Evolutionary conservation across 208 protist genomes (phyloP), one percentile per base, ranked within the genome.

Genomic region (Acanthamoeba castellanii): DNA sequence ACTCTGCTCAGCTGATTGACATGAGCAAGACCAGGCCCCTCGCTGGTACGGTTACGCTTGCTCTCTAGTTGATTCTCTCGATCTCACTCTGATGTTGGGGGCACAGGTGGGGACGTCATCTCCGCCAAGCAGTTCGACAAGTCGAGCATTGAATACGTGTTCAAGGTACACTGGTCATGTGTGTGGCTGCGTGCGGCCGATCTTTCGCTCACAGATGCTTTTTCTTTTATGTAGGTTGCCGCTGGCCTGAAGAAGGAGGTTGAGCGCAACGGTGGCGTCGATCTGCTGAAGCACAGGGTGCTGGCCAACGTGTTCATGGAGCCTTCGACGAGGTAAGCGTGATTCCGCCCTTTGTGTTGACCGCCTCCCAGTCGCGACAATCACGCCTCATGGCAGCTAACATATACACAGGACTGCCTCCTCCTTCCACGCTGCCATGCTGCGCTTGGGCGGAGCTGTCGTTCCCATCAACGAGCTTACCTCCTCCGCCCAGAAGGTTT

Each of bases 351-450:
- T 16, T 74, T 34, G 13, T 11, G 66, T 74, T 82, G 9, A 20
- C 72, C 42, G 9, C 11, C 32, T 7, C 37, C 13, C 7, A 47
- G 76, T 27, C 37, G 3, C 11, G 20, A 74, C n/a, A 2, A 74
- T n/a, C n/a, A n/a, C n/a, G n/a, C n/a, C n/a, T n/a, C n/a, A n/a
- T n/a, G 7, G 7, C 47, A 52, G 11, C 47, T 14, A 52, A 52
- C 47, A 52, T 52, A 52, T 52, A 14, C 7, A 52, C 68, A 89
- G 97, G 47, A 98, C 97, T 30, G 94, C 95, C 68, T 98, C 95
- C 45, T 98, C 97, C 64, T 98, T 98, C 94, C 72, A 94, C 42
- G 93, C 97, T 25, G 97, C 97, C 18, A 98, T 98, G 97, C 74
- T 96, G 84, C 89, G 96, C 59, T 90, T 98, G 6, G 97, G 97